These are phyloP conservation scores for Chiua sp. DNA, from an alignment of 1,284 basidiomycete genomes.

Conservation along the genomic window DNA sequence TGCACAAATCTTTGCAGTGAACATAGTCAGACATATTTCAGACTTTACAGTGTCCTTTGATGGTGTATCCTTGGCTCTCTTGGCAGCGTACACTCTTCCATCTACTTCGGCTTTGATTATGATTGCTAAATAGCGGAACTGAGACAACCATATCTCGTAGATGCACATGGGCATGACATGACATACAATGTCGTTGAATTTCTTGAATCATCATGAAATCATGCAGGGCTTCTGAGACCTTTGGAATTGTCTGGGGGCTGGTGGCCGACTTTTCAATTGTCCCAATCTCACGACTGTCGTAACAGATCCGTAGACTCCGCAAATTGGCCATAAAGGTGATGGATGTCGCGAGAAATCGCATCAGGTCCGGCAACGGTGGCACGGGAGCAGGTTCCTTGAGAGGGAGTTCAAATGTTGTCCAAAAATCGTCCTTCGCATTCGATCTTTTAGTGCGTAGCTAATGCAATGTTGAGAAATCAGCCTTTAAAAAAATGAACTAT, in stretches of 20 bases:
- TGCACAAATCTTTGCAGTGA: too few relatives aligned
- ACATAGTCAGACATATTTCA: too few relatives aligned
- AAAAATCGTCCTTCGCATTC: constrained; percentile 57
- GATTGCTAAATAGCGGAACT: neutral
- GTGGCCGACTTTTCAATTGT: constrained; percentile 65
- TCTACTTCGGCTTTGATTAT: neutral
- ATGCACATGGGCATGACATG: too few relatives aligned
- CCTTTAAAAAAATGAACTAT: neutral
- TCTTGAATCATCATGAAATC: too few relatives aligned
- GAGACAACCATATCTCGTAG: too few relatives aligned
- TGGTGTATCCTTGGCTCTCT: too few relatives aligned
- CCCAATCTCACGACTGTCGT: constrained; percentile 79
- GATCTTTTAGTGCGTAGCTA: neutral
- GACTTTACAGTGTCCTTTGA: too few relatives aligned
- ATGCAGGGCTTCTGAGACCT: too few relatives aligned
- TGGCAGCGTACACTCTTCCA: too few relatives aligned
- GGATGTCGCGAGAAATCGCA: constrained; percentile 89
- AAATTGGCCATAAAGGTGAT: constrained; percentile 93
- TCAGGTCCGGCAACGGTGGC: constrained; percentile 83
- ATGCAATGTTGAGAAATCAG: too few relatives aligned
- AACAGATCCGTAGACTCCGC: constrained; percentile 75
- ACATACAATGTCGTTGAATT: neutral
- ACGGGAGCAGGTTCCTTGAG: constrained; percentile 84
- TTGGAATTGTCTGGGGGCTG: constrained; percentile 62
- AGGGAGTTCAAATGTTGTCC: constrained; percentile 92